phyloP scores from a whole-genome alignment of 106 monocot genomes.

The Platanthera zijinensis region DNA sequence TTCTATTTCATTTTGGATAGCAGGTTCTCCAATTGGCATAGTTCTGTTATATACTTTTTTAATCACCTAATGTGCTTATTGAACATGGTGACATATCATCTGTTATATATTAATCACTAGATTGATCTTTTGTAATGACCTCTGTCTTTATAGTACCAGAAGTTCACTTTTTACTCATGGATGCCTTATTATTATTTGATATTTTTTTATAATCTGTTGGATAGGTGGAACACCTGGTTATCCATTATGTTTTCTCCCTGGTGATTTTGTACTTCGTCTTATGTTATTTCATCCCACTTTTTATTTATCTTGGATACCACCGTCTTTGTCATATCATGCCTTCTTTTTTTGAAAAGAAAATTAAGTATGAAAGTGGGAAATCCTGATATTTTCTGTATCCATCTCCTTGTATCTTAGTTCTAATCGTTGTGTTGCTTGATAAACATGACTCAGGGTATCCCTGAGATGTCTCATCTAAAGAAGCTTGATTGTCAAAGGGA shows the following conservation, averaged over 20 bases:
- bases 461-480: neutral
- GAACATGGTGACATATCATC: neutral
- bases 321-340: neutral
- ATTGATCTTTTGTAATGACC: neutral
- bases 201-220: neutral
- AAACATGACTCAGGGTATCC: neutral
- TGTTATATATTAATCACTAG: neutral
- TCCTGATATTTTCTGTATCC: neutral
- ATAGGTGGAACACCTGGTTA: neutral
- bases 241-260: neutral
- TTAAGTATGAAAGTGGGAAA: neutral
- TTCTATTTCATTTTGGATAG: neutral
- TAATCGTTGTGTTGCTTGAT: neutral
- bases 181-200: neutral
- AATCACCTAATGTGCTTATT: neutral
- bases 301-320: neutral
- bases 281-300: neutral
- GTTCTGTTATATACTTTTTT: neutral
- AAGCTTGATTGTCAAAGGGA: neutral
- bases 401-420: neutral
- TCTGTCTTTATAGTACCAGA: neutral
- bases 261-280: neutral
- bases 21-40: neutral
- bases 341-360: neutral
- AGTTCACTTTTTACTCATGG: neutral